Evolutionary conservation across 305 asterid genomes (phyloP).

Genomic region (Rubia peregrina): DNA sequence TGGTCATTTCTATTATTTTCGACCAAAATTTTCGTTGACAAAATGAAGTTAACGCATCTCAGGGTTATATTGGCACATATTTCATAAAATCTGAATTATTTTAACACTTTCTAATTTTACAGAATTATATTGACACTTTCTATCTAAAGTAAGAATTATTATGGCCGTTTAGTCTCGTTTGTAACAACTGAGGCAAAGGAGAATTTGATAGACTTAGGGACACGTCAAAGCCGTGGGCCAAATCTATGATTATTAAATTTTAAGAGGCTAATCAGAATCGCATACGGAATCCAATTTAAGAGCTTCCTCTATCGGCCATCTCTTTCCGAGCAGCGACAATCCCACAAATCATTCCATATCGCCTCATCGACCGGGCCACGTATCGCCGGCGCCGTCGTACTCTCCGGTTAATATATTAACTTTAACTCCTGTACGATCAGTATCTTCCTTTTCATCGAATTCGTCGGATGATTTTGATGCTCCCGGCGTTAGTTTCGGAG

Average conservation of each 20-base stretch:
- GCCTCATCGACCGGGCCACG: constrained; percentile 1
- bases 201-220: not conserved
- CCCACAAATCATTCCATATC: not conserved
- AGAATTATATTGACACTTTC: no score
- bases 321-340: not conserved
- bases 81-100: no score
- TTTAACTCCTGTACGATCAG: not conserved
- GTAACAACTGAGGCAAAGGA: no score
- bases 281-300: not conserved
- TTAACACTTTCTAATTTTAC: no score
- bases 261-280: not conserved
- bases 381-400: not conserved
- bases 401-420: not conserved
- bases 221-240: not conserved
- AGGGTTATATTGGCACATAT: no score
- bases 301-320: not conserved
- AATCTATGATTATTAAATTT: no score
- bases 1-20: no score
- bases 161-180: no score
- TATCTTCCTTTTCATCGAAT: not conserved
- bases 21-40: no score
- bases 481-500: not conserved
- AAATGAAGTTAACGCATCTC: no score
- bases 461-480: not conserved
- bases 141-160: no score